Conservation (phyloP, 805 yeast genomes). For the Lipomyces japonicus region DNA sequence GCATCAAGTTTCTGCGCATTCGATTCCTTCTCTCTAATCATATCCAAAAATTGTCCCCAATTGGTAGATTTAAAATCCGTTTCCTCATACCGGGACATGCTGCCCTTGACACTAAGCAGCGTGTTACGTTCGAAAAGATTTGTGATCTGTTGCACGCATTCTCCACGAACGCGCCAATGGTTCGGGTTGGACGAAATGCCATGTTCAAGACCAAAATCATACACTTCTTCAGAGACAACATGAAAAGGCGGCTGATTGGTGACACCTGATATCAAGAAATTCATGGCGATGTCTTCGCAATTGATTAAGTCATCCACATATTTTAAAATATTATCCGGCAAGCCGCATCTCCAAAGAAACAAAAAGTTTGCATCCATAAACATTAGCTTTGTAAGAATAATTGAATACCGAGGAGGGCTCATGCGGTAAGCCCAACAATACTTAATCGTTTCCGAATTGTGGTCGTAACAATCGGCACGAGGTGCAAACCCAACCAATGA, state of each 20-base stretch:
- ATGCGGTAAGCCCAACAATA: constrained; percentile 24
- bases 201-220: constrained; percentile 27
- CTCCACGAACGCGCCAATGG: constrained; percentile 21
- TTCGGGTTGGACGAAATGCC: constrained; percentile 24
- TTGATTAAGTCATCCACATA: constrained; percentile 28
- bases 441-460: constrained; percentile 9
- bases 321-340: constrained; percentile 25
- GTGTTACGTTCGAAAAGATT: constrained; percentile 23
- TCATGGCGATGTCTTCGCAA: constrained; percentile 29
- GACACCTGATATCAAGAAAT: constrained; percentile 25
- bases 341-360: constrained; percentile 27
- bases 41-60: constrained; percentile 24
- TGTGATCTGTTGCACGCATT: constrained; percentile 20
- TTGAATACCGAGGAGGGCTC: constrained; percentile 24
- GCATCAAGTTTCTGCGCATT: constrained; percentile 9
- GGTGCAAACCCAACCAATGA: constrained; percentile 28
- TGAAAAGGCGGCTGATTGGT: constrained; percentile 22
- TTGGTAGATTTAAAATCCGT: constrained; percentile 28
- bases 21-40: constrained; percentile 18
- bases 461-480: constrained; percentile 24
- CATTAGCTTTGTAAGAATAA: constrained; percentile 27
- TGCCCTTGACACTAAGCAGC: constrained; percentile 13
- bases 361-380: constrained; percentile 28
- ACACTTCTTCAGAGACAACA: constrained; percentile 21
- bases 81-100: constrained; percentile 11